Conservation (phyloP, 73 alveolate species). For the Loxodes magnus region DNA sequence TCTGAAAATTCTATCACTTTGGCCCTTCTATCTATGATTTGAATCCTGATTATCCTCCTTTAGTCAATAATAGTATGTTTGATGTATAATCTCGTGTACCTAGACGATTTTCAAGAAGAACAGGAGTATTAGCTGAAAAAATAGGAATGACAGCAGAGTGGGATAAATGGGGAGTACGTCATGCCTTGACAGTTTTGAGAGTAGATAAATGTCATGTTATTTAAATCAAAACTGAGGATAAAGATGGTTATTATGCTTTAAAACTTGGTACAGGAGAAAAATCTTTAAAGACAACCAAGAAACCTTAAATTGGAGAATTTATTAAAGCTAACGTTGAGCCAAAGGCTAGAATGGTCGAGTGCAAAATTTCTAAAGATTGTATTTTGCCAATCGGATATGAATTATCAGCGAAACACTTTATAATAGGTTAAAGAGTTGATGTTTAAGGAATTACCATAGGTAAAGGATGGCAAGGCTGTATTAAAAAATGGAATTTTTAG, state of each 20-base stretch:
- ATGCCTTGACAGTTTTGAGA: constrained; percentile 60
- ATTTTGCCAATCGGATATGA: constrained; percentile 66
- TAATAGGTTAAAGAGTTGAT: constrained; percentile 59
- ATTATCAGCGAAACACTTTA: constrained; percentile 62
- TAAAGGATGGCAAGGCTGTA: constrained; percentile 60
- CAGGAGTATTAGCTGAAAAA: constrained; percentile 61
- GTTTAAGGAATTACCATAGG: constrained; percentile 56
- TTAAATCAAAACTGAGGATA: constrained; percentile 40
- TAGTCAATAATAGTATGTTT: neutral
- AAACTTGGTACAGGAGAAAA: constrained; percentile 73
- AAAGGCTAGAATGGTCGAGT: constrained; percentile 50
- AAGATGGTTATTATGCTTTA: constrained; percentile 36
- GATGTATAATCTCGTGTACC: neutral
- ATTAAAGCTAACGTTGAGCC: constrained; percentile 59
- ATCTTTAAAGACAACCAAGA: constrained; percentile 35
- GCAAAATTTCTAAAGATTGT: constrained; percentile 52
- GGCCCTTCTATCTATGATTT: constrained; percentile 6
- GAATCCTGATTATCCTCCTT: constrained; percentile 5
- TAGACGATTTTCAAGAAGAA: constrained; percentile 21
- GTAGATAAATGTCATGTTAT: constrained; percentile 73
- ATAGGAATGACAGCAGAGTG: constrained; percentile 68
- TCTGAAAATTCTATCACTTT: too few species aligned
- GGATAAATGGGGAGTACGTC: constrained; percentile 74
- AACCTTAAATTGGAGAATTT: constrained; percentile 66
- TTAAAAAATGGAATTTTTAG: constrained; percentile 74